Evolutionary conservation across 768 basidiomycete species (phyloP).

Genomic region (Phanerochaete sordida): DNA sequence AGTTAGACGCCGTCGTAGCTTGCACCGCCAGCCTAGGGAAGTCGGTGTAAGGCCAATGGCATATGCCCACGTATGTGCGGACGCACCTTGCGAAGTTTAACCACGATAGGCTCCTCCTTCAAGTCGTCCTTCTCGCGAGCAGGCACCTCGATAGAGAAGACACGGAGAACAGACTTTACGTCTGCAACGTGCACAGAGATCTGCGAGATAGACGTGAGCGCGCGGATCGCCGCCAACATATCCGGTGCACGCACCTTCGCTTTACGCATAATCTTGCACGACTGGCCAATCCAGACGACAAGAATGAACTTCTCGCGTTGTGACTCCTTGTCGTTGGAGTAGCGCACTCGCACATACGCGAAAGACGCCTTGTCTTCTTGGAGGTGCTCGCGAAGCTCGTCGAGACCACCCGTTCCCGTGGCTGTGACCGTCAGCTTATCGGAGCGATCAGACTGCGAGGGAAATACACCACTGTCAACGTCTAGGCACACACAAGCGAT

Average conservation of each 20-base stretch:
- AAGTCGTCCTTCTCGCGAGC: slow-evolving; percentile 82
- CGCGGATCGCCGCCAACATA: not conserved
- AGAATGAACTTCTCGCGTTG: slow-evolving; percentile 87
- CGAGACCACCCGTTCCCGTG: slow-evolving; percentile 78
- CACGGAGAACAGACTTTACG: slow-evolving; percentile 77
- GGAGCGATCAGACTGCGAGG: slow-evolving; percentile 58
- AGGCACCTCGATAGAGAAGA: slow-evolving; percentile 84
- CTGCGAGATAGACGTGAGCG: slow-evolving; percentile 33
- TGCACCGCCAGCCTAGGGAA: slow-evolving; percentile 73
- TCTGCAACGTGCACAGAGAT: slow-evolving; percentile 90
- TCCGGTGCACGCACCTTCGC: slow-evolving; percentile 60
- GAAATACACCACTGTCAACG: not conserved
- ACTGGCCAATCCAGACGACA: slow-evolving; percentile 78
- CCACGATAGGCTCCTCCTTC: slow-evolving; percentile 82
- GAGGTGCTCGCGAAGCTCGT: slow-evolving; percentile 69
- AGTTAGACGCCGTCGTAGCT: slow-evolving; percentile 79
- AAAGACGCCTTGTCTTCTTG: slow-evolving; percentile 76
- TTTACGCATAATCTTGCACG: slow-evolving; percentile 88
- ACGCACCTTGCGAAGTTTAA: slow-evolving; percentile 75
- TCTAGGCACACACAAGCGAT: not conserved
- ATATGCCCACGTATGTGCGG: slow-evolving; percentile 6
- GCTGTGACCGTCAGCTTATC: slow-evolving; percentile 77
- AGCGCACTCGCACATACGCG: slow-evolving; percentile 81
- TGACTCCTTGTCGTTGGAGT: slow-evolving; percentile 84
- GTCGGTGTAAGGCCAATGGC: slow-evolving; percentile 15